Evolutionary conservation across 352 stramenopile genomes (phyloP).

Genomic region (Blastocystis sp.): DNA sequence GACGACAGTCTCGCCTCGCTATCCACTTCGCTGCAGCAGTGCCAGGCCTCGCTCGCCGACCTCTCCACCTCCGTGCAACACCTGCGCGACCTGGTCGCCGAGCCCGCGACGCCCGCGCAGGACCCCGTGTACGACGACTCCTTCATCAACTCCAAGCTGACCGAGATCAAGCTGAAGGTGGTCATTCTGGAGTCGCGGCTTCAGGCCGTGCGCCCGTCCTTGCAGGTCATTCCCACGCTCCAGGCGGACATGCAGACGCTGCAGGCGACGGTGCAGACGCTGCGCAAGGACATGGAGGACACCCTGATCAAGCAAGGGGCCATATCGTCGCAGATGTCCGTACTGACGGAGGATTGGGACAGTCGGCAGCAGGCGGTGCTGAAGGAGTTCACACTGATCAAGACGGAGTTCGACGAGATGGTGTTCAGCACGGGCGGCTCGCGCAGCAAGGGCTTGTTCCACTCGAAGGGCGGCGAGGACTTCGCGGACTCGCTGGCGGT

Average conservation of each 20-base stretch:
- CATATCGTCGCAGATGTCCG: conserved; percentile 2
- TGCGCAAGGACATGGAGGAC: conserved; percentile 1
- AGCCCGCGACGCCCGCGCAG: background rate
- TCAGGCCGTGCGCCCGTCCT: background rate
- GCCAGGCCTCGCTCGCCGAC: background rate
- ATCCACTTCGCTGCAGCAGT: background rate
- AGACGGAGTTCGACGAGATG: conserved; percentile 6
- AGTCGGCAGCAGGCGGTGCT: conserved; percentile 44
- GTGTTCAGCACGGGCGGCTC: background rate
- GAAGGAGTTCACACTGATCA: conserved; percentile 9
- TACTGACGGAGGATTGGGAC: conserved; percentile 36
- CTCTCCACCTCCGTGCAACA: background rate
- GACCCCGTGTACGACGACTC: background rate
- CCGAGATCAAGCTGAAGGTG: background rate
- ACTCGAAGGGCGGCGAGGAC: background rate
- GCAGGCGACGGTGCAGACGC: background rate
- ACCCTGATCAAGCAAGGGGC: background rate
- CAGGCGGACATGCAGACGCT: background rate
- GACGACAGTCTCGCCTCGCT: background rate
- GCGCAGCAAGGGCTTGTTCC: background rate
- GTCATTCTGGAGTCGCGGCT: background rate
- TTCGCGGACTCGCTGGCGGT: background rate
- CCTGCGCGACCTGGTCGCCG: background rate
- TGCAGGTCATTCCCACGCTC: background rate
- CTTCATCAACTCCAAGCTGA: background rate